phyloP scores from a whole-genome alignment of 306 rosid genomes.

The Rosa chinensis region DNA sequence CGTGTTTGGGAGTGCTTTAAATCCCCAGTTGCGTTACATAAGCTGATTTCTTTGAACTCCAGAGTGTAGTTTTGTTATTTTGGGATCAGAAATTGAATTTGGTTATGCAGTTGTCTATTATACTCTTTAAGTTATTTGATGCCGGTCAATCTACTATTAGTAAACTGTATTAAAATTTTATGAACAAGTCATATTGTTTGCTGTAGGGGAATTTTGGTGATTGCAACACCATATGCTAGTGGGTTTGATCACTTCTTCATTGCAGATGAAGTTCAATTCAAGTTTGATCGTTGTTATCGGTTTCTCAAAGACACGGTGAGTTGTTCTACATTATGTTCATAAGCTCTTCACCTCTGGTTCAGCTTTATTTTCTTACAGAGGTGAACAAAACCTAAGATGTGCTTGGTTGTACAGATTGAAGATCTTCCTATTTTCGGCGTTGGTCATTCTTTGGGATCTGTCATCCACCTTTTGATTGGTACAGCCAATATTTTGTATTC shows the following conservation, averaged over 20 bases:
- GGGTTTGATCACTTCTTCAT: constrained; percentile 97
- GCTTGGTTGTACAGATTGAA: constrained; percentile 58
- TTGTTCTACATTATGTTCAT: constrained; percentile 22
- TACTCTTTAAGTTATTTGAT: not conserved
- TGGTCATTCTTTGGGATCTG: constrained; percentile 97
- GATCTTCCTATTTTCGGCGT: constrained; percentile 91
- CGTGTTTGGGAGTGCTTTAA: not conserved
- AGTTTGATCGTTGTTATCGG: constrained; percentile 87
- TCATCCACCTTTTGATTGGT: constrained; percentile 97
- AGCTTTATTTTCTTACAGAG: not conserved
- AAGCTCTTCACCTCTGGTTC: constrained; percentile 16
- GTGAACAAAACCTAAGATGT: constrained; percentile 14
- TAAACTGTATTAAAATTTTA: constrained; percentile 13
- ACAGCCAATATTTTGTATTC: constrained; percentile 25
- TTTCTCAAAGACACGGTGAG: constrained; percentile 63
- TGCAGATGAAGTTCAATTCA: constrained; percentile 95
- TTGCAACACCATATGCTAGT: constrained; percentile 98
- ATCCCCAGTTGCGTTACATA: not conserved
- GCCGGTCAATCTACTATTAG: constrained; percentile 2
- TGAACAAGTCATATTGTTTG: not conserved
- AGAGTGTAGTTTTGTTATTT: not conserved
- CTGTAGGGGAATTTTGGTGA: constrained; percentile 76
- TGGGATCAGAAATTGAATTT: not conserved
- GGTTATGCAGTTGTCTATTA: not conserved
- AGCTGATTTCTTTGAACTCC: not conserved